phyloP scores from a whole-genome alignment of 257 asterid species.

The Solanum ahanhuiri region DNA sequence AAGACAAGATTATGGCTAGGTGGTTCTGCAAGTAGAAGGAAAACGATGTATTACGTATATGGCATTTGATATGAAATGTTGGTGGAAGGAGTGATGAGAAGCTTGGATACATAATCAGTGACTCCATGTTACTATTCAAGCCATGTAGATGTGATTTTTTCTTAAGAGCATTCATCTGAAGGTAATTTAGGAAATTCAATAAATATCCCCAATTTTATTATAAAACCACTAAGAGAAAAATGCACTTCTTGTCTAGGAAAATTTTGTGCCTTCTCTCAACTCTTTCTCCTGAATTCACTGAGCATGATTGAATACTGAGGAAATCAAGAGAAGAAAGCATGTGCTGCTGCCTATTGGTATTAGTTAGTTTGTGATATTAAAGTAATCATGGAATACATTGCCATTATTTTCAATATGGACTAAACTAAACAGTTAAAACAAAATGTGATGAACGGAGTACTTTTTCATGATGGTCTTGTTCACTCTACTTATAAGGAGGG shows the following conservation, averaged over 20 bases:
- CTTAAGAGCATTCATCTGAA: background rate
- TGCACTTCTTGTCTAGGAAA: background rate
- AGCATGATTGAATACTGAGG: background rate
- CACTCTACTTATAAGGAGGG: background rate
- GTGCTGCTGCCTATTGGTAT: background rate
- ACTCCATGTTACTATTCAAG: background rate
- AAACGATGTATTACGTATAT: background rate
- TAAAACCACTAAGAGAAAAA: background rate
- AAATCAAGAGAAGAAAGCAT: background rate
- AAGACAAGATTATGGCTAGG: conserved; percentile 38
- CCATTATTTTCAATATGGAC: background rate
- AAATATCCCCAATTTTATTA: background rate
- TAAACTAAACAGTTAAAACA: background rate
- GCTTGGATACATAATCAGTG: background rate
- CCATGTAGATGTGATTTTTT: background rate
- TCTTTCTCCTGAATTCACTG: background rate
- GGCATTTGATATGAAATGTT: background rate
- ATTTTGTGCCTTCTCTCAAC: background rate
- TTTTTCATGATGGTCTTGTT: background rate
- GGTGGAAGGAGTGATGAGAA: background rate
- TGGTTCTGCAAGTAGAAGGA: conserved; percentile 37
- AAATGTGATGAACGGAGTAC: background rate
- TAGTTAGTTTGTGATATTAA: background rate
- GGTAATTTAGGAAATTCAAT: background rate
- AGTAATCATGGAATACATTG: background rate